Evolutionary conservation across 2,329 filamentous ascomycete species (phyloP).

Genomic region (Ascochyta fabae): DNA sequence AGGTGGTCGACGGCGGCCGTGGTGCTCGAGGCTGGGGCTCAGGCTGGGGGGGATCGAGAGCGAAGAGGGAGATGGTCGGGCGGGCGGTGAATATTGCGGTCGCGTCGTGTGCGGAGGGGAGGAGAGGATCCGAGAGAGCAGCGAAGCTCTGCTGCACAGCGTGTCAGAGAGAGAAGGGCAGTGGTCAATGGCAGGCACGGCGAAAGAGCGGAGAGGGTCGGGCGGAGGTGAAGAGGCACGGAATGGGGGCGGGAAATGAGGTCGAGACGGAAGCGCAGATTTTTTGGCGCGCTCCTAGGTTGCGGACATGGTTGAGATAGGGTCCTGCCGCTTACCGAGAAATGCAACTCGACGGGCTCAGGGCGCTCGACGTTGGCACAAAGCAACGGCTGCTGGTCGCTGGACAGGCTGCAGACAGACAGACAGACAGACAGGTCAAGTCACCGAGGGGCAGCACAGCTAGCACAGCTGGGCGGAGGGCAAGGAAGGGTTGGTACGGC

Average conservation of each 20-base stretch:
- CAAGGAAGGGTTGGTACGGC: constrained; percentile 28
- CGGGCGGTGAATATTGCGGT: neutral
- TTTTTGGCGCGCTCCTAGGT: constrained; percentile 41
- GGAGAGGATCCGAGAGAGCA: constrained; percentile 19
- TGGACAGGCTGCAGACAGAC: constrained; percentile 30
- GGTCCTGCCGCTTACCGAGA: constrained; percentile 44
- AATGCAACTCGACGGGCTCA: constrained; percentile 14
- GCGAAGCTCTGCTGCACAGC: constrained; percentile 23
- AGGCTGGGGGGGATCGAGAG: too few relatives aligned
- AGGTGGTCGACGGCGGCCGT: constrained; percentile 6
- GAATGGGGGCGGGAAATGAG: constrained; percentile 38
- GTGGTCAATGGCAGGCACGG: constrained; percentile 25
- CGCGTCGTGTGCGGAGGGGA: neutral
- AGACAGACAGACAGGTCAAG: constrained; percentile 27
- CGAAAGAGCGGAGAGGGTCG: constrained; percentile 19
- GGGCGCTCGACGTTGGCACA: constrained; percentile 12
- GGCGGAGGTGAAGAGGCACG: constrained; percentile 27
- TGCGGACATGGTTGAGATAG: constrained; percentile 33
- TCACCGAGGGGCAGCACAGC: constrained; percentile 25
- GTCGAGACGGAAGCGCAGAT: constrained; percentile 39
- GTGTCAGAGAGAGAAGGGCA: constrained; percentile 17
- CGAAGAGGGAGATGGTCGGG: neutral
- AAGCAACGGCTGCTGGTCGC: constrained; percentile 45
- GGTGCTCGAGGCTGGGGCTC: neutral
- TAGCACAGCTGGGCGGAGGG: constrained; percentile 22